These are phyloP conservation scores for Geranomyces variabilis DNA, from an alignment of 192 early-diverging fungal genomes.

Conservation along the genomic window DNA sequence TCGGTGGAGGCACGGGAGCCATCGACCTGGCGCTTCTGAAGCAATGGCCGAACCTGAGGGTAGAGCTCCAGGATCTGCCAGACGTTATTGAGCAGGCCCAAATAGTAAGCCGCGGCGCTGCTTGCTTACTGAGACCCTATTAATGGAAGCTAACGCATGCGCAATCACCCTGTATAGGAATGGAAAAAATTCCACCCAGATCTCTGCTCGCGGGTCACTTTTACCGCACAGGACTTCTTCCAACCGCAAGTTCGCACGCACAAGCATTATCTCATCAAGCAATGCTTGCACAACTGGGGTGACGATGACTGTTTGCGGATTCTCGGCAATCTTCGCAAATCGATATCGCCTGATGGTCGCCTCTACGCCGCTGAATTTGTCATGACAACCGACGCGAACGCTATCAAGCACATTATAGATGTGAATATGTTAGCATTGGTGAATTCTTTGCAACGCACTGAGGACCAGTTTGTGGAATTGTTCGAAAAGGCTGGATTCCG, in stretches of 20 bases:
- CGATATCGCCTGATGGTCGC: neutral
- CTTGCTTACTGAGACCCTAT: no score
- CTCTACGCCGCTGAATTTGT: conserved; percentile 14
- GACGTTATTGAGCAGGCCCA: neutral
- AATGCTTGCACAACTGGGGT: conserved; percentile 3
- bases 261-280: neutral
- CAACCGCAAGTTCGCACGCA: neutral
- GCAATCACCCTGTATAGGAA: no score
- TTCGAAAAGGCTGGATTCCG: conserved; percentile 9
- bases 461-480: neutral
- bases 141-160: no score
- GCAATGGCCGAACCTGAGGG: neutral
- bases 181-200: no score
- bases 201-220: no score
- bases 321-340: conserved; percentile 1
- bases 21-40: neutral
- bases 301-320: conserved; percentile 7
- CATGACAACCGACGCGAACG: neutral
- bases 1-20: neutral
- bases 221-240: no score
- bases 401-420: conserved; percentile 9
- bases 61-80: conserved; percentile 12
- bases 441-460: neutral
- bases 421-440: conserved; percentile 4
- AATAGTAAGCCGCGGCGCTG: neutral